Evolutionary conservation across 2,329 filamentous ascomycete species (phyloP), one percentile per base, ranked within the genome.

Genomic region (Chaetomiaceae sp.): DNA sequence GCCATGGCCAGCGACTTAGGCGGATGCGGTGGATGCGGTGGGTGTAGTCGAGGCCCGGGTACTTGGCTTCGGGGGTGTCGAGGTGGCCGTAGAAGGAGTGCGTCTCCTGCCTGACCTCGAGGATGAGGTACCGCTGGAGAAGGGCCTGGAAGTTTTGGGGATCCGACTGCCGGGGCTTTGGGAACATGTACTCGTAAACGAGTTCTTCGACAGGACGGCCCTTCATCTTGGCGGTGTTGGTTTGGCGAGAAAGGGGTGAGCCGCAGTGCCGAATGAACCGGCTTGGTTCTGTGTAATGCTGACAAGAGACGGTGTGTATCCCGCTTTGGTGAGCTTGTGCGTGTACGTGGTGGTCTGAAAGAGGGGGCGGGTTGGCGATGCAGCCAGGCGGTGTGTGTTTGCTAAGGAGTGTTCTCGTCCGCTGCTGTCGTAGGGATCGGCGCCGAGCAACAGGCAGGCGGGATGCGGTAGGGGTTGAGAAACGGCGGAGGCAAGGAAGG

Each of bases 41-140:
- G 55, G 80, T 83, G 74, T 92, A 92, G 74, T 92, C 88, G 52
- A 92, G 80, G 27, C 88, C 88, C 0, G 88, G 88, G 61, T 91
- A 91, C 63, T 89, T 88, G 60, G 88, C 87, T 73, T 92, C 88
- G 61, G 86, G 82, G 23, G 85, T 89, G 65, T 89, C 84, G 60
- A 91, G 80, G 65, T 88, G 85, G 61, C 88, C 88, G 69, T 89
- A 91, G 72, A 89, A 91, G 47, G 84, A 81, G 60, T 85, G 81
- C 1, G 88, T 89, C 69, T 91, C 88, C 65, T 88, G 84, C 54
- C 88, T 85, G 54, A 91, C 87, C 73, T 91, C 88, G 59, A 82
- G 81, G 46, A 91, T 85, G 45, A 91, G 80, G 68, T 83, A 80
- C 55, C 85, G 82, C 62, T 85, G 82, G 43, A 91, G 78, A 39